Percentiles rank a stretch among this genome's conserved stretches.
Conservation (phyloP, 495 filamentous ascomycete genomes). For the Aspergillus sclerotiicarbonarius region DNA sequence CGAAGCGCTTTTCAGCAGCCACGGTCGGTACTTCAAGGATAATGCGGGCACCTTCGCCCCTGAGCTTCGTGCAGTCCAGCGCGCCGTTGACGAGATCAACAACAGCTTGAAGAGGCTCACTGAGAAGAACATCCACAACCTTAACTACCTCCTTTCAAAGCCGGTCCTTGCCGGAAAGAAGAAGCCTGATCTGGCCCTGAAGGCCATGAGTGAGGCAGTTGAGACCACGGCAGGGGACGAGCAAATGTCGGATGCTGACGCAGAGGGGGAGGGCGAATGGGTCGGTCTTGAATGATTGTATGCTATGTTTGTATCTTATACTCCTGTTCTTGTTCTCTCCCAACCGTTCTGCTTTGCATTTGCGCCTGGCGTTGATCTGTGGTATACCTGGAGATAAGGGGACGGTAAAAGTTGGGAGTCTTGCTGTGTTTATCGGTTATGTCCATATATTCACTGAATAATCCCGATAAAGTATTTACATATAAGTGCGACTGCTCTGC, state of each 20-base stretch:
- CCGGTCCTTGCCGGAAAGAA: constrained; percentile 39
- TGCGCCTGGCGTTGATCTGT: constrained; percentile 44
- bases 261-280: constrained; percentile 37
- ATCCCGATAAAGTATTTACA: background rate
- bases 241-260: constrained; percentile 34
- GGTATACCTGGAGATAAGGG: constrained; percentile 30
- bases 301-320: constrained; percentile 24
- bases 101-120: constrained; percentile 70
- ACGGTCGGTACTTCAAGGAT: constrained; percentile 80
- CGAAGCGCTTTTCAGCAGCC: constrained; percentile 74
- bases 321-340: constrained; percentile 18
- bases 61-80: constrained; percentile 75
- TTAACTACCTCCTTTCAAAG: constrained; percentile 71
- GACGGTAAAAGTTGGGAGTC: constrained; percentile 23
- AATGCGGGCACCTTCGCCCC: constrained; percentile 71
- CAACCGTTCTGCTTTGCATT: constrained; percentile 34
- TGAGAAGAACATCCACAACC: constrained; percentile 80
- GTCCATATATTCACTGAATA: constrained; percentile 1
- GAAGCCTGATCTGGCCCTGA: constrained; percentile 23
- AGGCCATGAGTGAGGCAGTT: constrained; percentile 25
- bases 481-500: background rate
- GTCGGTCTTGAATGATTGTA: constrained; percentile 39
- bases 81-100: constrained; percentile 73
- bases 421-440: constrained; percentile 19
- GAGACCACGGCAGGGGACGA: constrained; percentile 27